Evolutionary conservation across 2,329 filamentous ascomycete species (phyloP), one percentile per base, ranked within the genome.

Genomic region (Gnomoniopsis sp.): DNA sequence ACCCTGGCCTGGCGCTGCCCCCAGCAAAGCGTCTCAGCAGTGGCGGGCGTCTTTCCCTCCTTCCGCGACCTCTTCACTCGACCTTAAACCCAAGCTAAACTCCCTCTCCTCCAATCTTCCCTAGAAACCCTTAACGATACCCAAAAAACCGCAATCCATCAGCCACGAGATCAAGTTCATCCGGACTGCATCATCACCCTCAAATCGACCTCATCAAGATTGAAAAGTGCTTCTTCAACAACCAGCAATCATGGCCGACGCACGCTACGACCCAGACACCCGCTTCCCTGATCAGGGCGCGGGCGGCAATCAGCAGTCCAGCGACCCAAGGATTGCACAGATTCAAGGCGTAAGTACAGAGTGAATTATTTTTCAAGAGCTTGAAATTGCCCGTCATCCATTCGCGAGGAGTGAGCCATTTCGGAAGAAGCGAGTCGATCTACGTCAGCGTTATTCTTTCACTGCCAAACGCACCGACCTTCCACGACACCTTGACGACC

Each of bases 251-350:
- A 56, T 56, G 53, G 53, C 53, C 44, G 46, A 49, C 46, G 53
- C 33, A 56, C 53, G 53, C 46, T 56, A 56, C 47, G 53, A 56
- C 53, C 53, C 53, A 22, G 53, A 56, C 41, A 48, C 53, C 36
- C 53, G 53, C 47, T 56, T 49, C 53, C 53, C 53, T n/a, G 47
- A 22, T 10, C 15, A 19, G 8, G 41, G 41, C n/a, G 41, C 17
- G 41, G n/a, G 17, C 7, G 38, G 38, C n/a, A 49, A 23, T 8
- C 12, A 36, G 14, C 53, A 56, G 47, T 56, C 53, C 33, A 56
- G 53, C 53, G 53, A 56, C n/a, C 53, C 53, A 11, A 56, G 53
- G 41, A 56, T 56, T 36, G 53, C 53, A 38, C 53, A 56, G 22
- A 56, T 56, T 21, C 53, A 56, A 33, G 53, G 53, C 41, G 53